Evolutionary conservation across 148 eudicot genomes (phyloP).

Genomic region (Fallopia convolvulus): DNA sequence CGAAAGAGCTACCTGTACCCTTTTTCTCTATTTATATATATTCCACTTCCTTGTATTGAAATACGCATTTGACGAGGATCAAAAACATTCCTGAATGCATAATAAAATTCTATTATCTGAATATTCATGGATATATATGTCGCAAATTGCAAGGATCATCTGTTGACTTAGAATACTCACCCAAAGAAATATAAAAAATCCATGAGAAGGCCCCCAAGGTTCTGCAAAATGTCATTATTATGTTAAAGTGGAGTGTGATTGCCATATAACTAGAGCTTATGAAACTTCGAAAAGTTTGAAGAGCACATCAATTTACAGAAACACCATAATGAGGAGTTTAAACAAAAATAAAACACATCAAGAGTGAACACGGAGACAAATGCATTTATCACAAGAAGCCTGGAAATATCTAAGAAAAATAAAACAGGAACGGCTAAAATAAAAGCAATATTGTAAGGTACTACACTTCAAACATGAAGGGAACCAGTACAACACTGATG

Average conservation of each 20-base stretch:
- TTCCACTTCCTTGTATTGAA: slow-evolving; percentile 88
- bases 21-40: slow-evolving; percentile 85
- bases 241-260: slow-evolving; percentile 11
- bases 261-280: not conserved
- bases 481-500: not conserved
- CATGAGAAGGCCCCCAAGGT: slow-evolving; percentile 87
- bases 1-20: slow-evolving; percentile 57
- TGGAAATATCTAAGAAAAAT: not conserved
- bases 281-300: not conserved
- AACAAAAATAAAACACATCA: not conserved
- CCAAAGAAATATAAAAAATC: slow-evolving; percentile 96
- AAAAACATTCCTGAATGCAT: slow-evolving; percentile 73
- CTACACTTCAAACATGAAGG: not conserved
- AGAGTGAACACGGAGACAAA: not conserved
- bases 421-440: not conserved
- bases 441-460: not conserved
- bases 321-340: not conserved
- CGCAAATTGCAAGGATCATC: not conserved
- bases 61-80: slow-evolving; percentile 99
- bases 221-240: slow-evolving; percentile 32
- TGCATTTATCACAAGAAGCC: not conserved
- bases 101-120: slow-evolving; percentile 6
- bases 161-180: slow-evolving; percentile 21
- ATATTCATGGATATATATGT: not conserved
- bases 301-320: not conserved